Base-by-base conservation (phyloP, 768 basidiomycete species). In the Galerina marginata region DNA sequence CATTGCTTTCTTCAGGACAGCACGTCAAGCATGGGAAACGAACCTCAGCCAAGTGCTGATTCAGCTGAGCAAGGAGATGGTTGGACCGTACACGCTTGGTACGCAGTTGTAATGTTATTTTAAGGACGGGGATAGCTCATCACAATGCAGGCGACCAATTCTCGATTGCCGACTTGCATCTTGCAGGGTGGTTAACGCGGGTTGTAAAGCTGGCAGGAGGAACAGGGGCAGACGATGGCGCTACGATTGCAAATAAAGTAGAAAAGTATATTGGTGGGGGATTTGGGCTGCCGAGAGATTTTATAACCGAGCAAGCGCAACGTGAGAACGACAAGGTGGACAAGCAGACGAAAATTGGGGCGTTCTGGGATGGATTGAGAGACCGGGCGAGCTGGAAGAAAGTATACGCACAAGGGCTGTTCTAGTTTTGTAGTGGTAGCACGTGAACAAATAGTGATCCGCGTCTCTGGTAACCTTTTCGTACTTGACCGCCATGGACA, bases 131-230 rank as follows among this genome's bases (percentile, higher is more conserved):
- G n/a, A 26, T 14, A 48, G 10, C 40, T 23, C 26, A 43, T 15
- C n/a, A 38, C 16, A 58, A 52, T 26, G 36, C 56, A 91, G 93
- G 93, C 15, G 93, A 95, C 67, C 92, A 95, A 63, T 72, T 93
- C 66, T 92, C 89, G 6, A 75, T 93, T 48, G 91, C 89, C 12
- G 94, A 95, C 70, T 75, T 94, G 56, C 93, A 94, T 68, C 81
- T 94, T 16, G 87, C 85, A 9, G 86, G 85, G 26, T 96, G 92
- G 92, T 69, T 95, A 36, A 75, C 84, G 9, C 82, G 86, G 26
- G 64, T 93, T 4, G 83, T 87, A 20, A 71, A 66, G 51, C 77
- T 92, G 16, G 77, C 83, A 1, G 90, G 89, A 1, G 91, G 84
- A 0, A 71, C 71, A 25, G 70, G 66, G 1, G 72, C 62, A 5